Conservation (phyloP, 345 rosid genomes). For the Salix arbutifolia region DNA sequence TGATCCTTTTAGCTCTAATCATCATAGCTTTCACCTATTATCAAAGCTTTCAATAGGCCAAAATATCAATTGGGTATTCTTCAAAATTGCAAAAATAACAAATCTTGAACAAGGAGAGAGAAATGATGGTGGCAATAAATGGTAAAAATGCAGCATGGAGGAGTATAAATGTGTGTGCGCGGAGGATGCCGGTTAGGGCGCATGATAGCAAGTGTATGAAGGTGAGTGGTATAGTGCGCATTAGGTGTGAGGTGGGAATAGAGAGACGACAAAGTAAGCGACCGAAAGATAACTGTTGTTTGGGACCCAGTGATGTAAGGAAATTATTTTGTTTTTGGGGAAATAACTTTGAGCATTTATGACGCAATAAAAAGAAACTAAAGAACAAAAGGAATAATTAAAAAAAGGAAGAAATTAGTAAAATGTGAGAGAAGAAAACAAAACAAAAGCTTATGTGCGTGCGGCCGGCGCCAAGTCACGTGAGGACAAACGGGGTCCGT, state of each 20-base stretch:
- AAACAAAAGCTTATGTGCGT: slow-evolving; percentile 30
- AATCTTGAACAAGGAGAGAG: background rate
- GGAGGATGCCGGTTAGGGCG: slow-evolving; percentile 17
- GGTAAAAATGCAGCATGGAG: slow-evolving; percentile 29
- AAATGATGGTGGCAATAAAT: slow-evolving; percentile 4
- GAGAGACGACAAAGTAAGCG: slow-evolving; percentile 37
- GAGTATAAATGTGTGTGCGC: slow-evolving; percentile 3
- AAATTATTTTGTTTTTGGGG: background rate
- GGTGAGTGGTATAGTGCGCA: slow-evolving; percentile 12
- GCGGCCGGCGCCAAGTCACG: slow-evolving; percentile 34
- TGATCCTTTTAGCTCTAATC: slow-evolving; percentile 6
- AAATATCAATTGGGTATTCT: background rate
- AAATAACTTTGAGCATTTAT: background rate
- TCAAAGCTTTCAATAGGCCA: background rate
- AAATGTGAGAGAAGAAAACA: background rate
- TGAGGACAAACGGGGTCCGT: slow-evolving; percentile 43
- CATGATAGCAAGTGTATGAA: background rate
- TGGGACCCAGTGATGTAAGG: slow-evolving; percentile 28
- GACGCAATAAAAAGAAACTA: slow-evolving; percentile 7
- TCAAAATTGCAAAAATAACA: background rate
- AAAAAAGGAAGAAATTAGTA: background rate
- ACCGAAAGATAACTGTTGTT: slow-evolving; percentile 38
- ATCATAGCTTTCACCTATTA: background rate
- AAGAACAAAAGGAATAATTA: slow-evolving; percentile 2
- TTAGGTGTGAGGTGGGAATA: slow-evolving; percentile 1